Base-by-base conservation (phyloP, 371 early-diverging fungal species). In the Circinella umbellata region DNA sequence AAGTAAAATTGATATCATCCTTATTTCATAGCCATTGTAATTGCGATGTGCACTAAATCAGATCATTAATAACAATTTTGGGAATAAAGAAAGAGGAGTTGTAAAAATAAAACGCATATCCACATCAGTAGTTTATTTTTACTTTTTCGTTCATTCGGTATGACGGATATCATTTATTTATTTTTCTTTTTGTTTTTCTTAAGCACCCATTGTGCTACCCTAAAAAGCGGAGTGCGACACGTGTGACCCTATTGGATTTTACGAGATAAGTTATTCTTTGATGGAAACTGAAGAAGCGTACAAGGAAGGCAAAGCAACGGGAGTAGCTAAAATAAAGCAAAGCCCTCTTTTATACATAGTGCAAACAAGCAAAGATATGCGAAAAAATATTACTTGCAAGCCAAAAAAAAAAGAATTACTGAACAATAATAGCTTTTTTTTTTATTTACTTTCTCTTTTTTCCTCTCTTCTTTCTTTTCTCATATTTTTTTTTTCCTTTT, bases 231-330 rank as follows among this genome's bases (percentile, higher is more conserved):
- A 63, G 47, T 63, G 20, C 8, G 42, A 34, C 63, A 48, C 63
- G 48, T 63, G 48, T 48, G 46, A 47, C 54, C 66, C 20, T 38
- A 10, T 9, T 20, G 36, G 65, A 42, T 42, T 42, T 42, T 14
- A 20, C 34, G 53, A 61, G 39, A 36, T 15, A 18, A 39, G 37
- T 20, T 13, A 20, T 13, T 4, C 20, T 51, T 65, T 51, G 66
- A 65, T 65, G 66, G 66, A 65, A 65, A 42, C n/a, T 42, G 51
- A 55, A 65, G 66, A 65, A 65, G 20, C 51, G 38, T 63, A 48
- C 57, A 57, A 57, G 42, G 27, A 27, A 27, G 63, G 63, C 63
- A 18, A 42, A 63, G 63, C 63, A 65, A 46, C 39, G 27, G 34
- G 13, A 15, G 15, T 51, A n/a, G 34, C 0, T 11, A 10, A 47